Base-by-base conservation (phyloP, 169 alveolate genomes). In the Theileria luwenshuni region DNA sequence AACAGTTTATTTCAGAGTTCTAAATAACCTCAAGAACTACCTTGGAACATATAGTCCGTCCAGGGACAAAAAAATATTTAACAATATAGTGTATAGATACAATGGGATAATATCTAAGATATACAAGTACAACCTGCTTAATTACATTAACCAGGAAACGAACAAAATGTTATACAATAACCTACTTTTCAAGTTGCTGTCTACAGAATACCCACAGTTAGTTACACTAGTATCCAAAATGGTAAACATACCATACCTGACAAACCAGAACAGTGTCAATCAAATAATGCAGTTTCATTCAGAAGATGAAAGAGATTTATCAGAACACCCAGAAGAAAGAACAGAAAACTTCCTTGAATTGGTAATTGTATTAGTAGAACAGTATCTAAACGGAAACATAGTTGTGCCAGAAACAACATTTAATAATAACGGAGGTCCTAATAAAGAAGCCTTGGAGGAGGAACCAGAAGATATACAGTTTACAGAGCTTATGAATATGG, bases 171-270 rank as follows among this genome's bases (percentile, higher is more conserved):
- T 56, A 43, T 56, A 23, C 65, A 56, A 56, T 12, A 56, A 27
- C 21, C 23, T 56, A 17, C 19, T 38, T 15, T 17, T 56, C 21
- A 56, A 56, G 65, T 43, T 56, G 32, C 42, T 56, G 38, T 8
- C 15, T n/a, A 56, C 23, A 15, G 65, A 56, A 6, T n/a, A 56
- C 65, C 65, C 65, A 6, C 25, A 56, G 19, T 43, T 56, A 43
- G 32, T 6, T 21, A 32, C 32, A 17, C 1, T 56, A 17, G 38
- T 56, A 17, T 6, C 15, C 7, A 32, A 21, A 19, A 38, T 56
- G 3, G 38, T 28, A 1, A 13, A 27, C 3, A 56, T 56, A 56
- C 65, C 65, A 21, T 56, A 27, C 45, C 32, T 56, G 7, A 56
- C 45, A n/a, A 56, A 27, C 17, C 25, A 6, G 8, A 25, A 23